Conservation (phyloP, 2,329 filamentous ascomycete species). For the Lasiodiplodia gonubiensis region DNA sequence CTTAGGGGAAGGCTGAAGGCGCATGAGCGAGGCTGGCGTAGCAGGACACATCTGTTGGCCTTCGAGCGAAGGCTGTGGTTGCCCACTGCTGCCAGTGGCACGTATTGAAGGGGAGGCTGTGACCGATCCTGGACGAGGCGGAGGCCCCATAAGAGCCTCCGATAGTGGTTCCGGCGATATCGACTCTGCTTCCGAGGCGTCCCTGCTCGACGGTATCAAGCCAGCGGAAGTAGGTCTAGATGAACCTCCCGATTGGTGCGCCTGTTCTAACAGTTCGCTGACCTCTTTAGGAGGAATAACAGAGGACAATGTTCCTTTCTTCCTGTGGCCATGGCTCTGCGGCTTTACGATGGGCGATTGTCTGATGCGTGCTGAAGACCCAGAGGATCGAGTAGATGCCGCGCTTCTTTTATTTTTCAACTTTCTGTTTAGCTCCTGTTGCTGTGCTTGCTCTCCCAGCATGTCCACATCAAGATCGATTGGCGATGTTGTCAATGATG, state of each 20-base stretch:
- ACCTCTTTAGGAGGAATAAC: slow-evolving; percentile 54
- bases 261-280: slow-evolving; percentile 48
- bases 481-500: slow-evolving; percentile 56
- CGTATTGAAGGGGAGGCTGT: slow-evolving; percentile 71
- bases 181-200: slow-evolving; percentile 54
- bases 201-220: slow-evolving; percentile 37
- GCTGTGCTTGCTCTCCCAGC: slow-evolving; percentile 44
- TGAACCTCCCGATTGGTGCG: slow-evolving; percentile 37
- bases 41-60: slow-evolving; percentile 52
- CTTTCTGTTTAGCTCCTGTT: slow-evolving; percentile 40
- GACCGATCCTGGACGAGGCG: slow-evolving; percentile 69
- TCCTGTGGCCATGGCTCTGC: slow-evolving; percentile 49
- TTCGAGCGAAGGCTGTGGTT: slow-evolving; percentile 40
- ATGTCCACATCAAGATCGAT: slow-evolving; percentile 55
- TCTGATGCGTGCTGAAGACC: slow-evolving; percentile 59
- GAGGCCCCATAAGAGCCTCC: slow-evolving; percentile 58
- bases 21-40: slow-evolving; percentile 87
- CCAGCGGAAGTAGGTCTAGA: slow-evolving; percentile 27
- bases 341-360: slow-evolving; percentile 77
- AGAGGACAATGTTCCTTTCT: slow-evolving; percentile 51
- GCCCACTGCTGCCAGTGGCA: slow-evolving; percentile 46
- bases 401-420: slow-evolving; percentile 58
- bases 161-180: slow-evolving; percentile 57
- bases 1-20: slow-evolving; percentile 46
- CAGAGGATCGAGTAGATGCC: slow-evolving; percentile 42